phyloP scores from a whole-genome alignment of 192 early-diverging fungal genomes.

The Cladochytrium replicatum region DNA sequence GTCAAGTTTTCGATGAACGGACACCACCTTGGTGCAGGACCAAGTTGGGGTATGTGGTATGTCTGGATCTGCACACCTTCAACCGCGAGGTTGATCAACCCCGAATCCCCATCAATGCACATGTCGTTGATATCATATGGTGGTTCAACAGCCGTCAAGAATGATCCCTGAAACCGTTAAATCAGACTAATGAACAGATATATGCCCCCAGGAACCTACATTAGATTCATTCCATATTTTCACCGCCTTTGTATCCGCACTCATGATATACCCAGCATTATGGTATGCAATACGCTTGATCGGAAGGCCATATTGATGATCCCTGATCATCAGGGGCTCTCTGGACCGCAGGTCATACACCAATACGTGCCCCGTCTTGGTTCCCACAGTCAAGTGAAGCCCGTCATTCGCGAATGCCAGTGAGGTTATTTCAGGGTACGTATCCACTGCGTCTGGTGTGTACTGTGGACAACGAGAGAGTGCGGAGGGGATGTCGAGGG shows the following conservation, averaged over 20 bases:
- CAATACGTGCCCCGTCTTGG: constrained; percentile 80
- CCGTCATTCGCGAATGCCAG: constrained; percentile 80
- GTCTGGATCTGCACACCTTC: constrained; percentile 88
- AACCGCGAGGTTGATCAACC: constrained; percentile 81
- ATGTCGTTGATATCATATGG: constrained; percentile 89
- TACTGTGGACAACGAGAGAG: constrained; percentile 16
- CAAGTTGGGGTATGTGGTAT: constrained; percentile 86
- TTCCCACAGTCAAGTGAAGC: constrained; percentile 75
- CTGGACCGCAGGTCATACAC: constrained; percentile 86
- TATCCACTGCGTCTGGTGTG: constrained; percentile 23
- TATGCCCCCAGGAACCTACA: constrained; percentile 14
- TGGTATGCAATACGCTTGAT: constrained; percentile 81
- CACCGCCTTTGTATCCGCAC: constrained; percentile 80
- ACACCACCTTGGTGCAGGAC: constrained; percentile 86
- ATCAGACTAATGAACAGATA: background rate
- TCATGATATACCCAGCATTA: constrained; percentile 68
- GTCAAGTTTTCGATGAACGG: constrained; percentile 95
- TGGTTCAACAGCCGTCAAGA: constrained; percentile 89
- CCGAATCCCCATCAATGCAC: constrained; percentile 66
- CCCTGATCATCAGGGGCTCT: constrained; percentile 78
- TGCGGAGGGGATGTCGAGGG: constrained; percentile 57
- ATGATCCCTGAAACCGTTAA: constrained; percentile 48
- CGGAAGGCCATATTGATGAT: constrained; percentile 94
- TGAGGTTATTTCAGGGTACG: constrained; percentile 56
- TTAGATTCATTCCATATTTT: constrained; percentile 86